phyloP scores from a whole-genome alignment of 2,329 filamentous ascomycete genomes.

The Fusarium tuaranense region DNA sequence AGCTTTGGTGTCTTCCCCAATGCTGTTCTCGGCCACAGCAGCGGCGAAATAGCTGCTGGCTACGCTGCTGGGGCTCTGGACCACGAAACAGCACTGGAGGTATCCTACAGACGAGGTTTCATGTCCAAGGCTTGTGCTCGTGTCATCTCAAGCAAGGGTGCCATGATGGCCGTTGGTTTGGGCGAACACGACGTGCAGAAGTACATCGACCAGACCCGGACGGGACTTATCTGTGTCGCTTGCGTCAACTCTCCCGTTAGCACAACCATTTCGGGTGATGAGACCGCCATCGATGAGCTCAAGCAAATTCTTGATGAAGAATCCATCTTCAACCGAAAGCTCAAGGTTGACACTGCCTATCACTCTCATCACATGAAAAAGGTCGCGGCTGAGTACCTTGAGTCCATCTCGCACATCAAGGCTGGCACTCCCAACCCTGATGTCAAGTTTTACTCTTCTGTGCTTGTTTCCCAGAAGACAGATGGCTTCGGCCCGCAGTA shows the following conservation, averaged over 20 bases:
- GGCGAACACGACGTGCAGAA: constrained; percentile 45
- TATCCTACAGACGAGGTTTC: constrained; percentile 19
- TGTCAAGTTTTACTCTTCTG: constrained; percentile 46
- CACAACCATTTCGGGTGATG: constrained; percentile 53
- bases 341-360: constrained; percentile 55
- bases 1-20: constrained; percentile 45
- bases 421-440: neutral
- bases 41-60: constrained; percentile 55
- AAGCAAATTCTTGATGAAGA: constrained; percentile 45
- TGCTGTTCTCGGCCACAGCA: constrained; percentile 52
- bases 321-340: constrained; percentile 46
- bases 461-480: constrained; percentile 22
- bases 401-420: constrained; percentile 35
- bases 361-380: constrained; percentile 54
- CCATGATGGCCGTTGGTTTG: constrained; percentile 56
- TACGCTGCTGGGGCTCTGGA: constrained; percentile 42
- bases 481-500: constrained; percentile 30
- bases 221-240: constrained; percentile 45
- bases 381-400: constrained; percentile 36
- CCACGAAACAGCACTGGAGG: constrained; percentile 18
- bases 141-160: constrained; percentile 36
- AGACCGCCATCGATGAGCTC: constrained; percentile 43
- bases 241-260: constrained; percentile 52
- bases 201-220: constrained; percentile 39
- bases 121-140: constrained; percentile 19